Conservation (phyloP, 2,329 filamentous ascomycete species). For the Ceratocystis cubensis region DNA sequence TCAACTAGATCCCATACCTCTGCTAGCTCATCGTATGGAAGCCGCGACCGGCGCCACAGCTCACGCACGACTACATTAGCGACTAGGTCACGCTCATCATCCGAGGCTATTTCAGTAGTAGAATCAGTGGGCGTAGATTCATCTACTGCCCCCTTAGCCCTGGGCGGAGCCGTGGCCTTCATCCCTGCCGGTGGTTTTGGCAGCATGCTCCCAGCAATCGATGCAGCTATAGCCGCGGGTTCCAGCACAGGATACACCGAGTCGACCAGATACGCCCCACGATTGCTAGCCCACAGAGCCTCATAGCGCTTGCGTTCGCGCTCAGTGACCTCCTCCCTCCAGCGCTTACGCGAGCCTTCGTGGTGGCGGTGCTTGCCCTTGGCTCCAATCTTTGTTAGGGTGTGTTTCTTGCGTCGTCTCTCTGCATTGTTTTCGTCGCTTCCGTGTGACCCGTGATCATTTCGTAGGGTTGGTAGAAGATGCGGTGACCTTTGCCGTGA, state of each 20-base stretch:
- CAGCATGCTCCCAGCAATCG: background rate
- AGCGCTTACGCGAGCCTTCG: conserved; percentile 61
- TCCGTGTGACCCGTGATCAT: background rate
- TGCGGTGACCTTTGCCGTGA: conserved; percentile 25
- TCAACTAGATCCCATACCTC: conserved; percentile 71
- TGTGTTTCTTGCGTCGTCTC: conserved; percentile 36
- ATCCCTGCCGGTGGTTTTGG: background rate
- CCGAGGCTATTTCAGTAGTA: conserved; percentile 12
- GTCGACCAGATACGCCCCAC: conserved; percentile 40
- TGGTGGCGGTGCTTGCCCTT: conserved; percentile 56
- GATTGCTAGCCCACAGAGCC: conserved; percentile 73
- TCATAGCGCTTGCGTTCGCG: conserved; percentile 70
- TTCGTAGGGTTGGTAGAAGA: conserved; percentile 25
- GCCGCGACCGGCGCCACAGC: conserved; percentile 59
- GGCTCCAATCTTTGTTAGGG: conserved; percentile 33
- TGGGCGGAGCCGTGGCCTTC: background rate
- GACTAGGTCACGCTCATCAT: conserved; percentile 39
- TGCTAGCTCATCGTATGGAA: conserved; percentile 55
- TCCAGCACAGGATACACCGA: conserved; percentile 17
- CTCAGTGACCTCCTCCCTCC: conserved; percentile 61
- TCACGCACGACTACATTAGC: conserved; percentile 58
- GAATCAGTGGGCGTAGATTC: conserved; percentile 10
- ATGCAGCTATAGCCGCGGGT: conserved; percentile 7
- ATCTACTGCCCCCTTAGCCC: background rate
- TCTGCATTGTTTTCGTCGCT: conserved; percentile 42